These are phyloP conservation scores for Barnettozyma sucrosica DNA, from an alignment of 805 yeast genomes.

Conservation along the genomic window DNA sequence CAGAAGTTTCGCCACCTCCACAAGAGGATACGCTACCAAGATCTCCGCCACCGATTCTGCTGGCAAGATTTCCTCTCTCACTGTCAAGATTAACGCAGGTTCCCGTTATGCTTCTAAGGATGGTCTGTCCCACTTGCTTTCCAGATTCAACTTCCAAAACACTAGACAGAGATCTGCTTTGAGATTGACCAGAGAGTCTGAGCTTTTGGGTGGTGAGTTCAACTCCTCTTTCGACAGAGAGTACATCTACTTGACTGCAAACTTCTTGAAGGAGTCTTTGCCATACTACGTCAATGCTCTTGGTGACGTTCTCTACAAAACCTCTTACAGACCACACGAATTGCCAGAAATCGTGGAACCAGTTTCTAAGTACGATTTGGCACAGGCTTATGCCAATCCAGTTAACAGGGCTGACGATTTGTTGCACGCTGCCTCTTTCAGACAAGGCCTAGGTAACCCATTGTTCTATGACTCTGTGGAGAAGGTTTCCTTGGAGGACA, in stretches of 20 bases:
- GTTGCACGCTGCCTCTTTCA: slow-evolving; percentile 76
- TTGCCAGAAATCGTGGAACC: slow-evolving; percentile 78
- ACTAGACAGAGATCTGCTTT: slow-evolving; percentile 80
- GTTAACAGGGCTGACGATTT: slow-evolving; percentile 64
- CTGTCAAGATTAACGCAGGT: slow-evolving; percentile 84
- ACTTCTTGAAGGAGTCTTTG: slow-evolving; percentile 79
- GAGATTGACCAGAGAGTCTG: slow-evolving; percentile 91
- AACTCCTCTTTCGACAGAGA: slow-evolving; percentile 74
- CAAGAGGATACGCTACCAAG: slow-evolving; percentile 36
- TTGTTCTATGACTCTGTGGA: slow-evolving; percentile 65
- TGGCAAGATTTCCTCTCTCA: slow-evolving; percentile 65
- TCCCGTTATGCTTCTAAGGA: slow-evolving; percentile 64
- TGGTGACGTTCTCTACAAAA: slow-evolving; percentile 63
- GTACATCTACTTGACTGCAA: slow-evolving; percentile 69
- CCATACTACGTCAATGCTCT: slow-evolving; percentile 88
- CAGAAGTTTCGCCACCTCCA: slow-evolving; percentile 22
- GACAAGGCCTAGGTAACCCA: slow-evolving; percentile 83
- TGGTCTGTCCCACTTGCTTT: slow-evolving; percentile 81
- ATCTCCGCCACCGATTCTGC: slow-evolving; percentile 48
- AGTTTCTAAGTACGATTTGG: slow-evolving; percentile 58
- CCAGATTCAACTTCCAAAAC: slow-evolving; percentile 79
- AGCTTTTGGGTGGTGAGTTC: slow-evolving; percentile 83
- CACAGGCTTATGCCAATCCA: slow-evolving; percentile 46
- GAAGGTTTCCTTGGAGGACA: slow-evolving; percentile 53
- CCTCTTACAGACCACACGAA: slow-evolving; percentile 81